These are phyloP conservation scores for Phaffia australis DNA, from an alignment of 768 basidiomycete species.

Conservation along the genomic window DNA sequence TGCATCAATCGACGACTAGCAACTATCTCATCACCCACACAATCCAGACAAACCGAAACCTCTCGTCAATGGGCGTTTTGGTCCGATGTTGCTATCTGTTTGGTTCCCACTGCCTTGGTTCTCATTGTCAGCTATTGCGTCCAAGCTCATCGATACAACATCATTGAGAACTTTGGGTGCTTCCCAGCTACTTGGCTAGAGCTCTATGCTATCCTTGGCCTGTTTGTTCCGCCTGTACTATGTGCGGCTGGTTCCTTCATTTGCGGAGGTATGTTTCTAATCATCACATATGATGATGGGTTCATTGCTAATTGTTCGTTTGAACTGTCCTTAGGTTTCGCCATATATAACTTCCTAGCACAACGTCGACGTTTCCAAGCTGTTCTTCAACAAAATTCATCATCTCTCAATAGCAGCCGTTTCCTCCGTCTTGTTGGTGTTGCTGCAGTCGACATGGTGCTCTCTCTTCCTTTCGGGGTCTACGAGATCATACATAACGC, in stretches of 20 bases:
- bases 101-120: not conserved
- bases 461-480: constrained; percentile 11
- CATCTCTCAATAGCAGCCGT: constrained; percentile 18
- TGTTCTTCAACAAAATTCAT: constrained; percentile 7
- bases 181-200: not conserved
- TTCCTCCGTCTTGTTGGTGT: constrained; percentile 22
- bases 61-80: constrained; percentile 6
- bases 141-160: constrained; percentile 20
- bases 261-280: constrained; percentile 22
- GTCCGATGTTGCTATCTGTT: constrained; percentile 15
- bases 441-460: constrained; percentile 21
- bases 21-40: constrained; percentile 41
- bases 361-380: constrained; percentile 23
- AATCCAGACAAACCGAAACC: constrained; percentile 36
- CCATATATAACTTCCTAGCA: constrained; percentile 19
- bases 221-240: not conserved
- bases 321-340: not conserved
- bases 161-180: constrained; percentile 12
- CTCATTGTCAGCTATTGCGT: constrained; percentile 14
- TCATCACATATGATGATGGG: not conserved
- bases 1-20: constrained; percentile 55
- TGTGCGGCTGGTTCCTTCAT: constrained; percentile 4
- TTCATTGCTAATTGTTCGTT: too few species aligned
- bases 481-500: not conserved
- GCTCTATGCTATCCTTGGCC: not conserved